Percentiles rank a stretch among this genome's conserved stretches.
Evolutionary conservation across 805 yeast species (phyloP).

Genomic region (Henningerozyma blattae): DNA sequence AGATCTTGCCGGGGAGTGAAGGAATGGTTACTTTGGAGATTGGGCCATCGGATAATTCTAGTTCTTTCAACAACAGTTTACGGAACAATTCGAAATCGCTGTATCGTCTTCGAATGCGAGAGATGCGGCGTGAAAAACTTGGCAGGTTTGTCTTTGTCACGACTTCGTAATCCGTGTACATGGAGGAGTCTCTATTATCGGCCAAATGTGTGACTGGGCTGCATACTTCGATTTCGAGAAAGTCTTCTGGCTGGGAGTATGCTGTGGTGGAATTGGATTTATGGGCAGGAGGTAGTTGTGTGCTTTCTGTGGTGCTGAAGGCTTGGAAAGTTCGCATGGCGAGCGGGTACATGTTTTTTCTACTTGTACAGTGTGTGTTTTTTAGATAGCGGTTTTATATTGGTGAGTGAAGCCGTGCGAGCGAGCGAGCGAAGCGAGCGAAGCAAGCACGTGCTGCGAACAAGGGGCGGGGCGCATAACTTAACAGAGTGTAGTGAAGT

Average conservation of each 20-base stretch:
- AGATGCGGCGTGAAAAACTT: slow-evolving; percentile 52
- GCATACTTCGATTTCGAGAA: slow-evolving; percentile 77
- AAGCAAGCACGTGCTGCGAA: no score
- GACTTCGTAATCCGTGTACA: slow-evolving; percentile 88
- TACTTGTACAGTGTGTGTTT: no score
- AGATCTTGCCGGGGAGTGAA: slow-evolving; percentile 79
- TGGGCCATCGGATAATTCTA: slow-evolving; percentile 29
- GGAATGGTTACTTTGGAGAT: slow-evolving; percentile 64
- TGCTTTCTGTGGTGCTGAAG: slow-evolving; percentile 17
- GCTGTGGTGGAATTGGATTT: slow-evolving; percentile 63
- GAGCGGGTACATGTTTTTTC: no score
- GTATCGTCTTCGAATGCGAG: slow-evolving; percentile 74
- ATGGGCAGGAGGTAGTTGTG: slow-evolving; percentile 14
- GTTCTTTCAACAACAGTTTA: slow-evolving; percentile 60
- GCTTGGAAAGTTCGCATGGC: slow-evolving; percentile 21
- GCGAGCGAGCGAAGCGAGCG: no score
- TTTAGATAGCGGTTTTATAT: no score
- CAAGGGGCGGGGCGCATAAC: no score
- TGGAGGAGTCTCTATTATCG: slow-evolving; percentile 22
- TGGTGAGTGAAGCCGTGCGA: no score
- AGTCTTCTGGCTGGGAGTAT: slow-evolving; percentile 91
- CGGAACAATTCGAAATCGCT: slow-evolving; percentile 80
- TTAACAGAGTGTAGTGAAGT: no score
- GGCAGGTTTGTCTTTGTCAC: slow-evolving; percentile 88
- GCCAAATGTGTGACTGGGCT: slow-evolving; percentile 17